Evolutionary conservation across 371 early-diverging fungal species (phyloP), one percentile per base, ranked within the genome.

Genomic region (Apophysomyces trapeziformis): DNA sequence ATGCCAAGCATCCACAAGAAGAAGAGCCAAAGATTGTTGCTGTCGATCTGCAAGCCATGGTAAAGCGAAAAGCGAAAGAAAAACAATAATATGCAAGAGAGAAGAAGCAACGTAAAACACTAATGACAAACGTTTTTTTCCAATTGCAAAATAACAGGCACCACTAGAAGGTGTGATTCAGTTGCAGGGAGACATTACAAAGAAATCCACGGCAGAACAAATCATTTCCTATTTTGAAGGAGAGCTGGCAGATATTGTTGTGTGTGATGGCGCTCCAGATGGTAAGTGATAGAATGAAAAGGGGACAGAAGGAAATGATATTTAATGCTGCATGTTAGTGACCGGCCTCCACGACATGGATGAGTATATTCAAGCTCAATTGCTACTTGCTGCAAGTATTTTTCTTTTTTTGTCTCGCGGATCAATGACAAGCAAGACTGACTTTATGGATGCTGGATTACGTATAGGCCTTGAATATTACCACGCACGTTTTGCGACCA

Each of bases 231-330:
- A 91, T 63, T 96, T 99, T 77, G 92, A 93, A 50, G 95, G 96
- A 37, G 84, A 88, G 57, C 77, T 89, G 76, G 97, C 96, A 0
- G 99, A 99, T 74, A 78, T 99, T 66, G 96, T 99, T 18, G 90
- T 99, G 18, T 97, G 97, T 78, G 99, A 98, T 78, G 99, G 99
- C 58, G 99, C 99, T 8, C 99, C 99, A 12, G 99, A 99, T 83
- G 94, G 90, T 92, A 84, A 70, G 38, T 26, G 3, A 26, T 26
- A 26, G 32, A 26, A 1, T 26, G 32, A 3, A 26, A 26, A 26
- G 32, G 32, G 2, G 2, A 26, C 32, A 26, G 32, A 26, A 2
- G 2, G 32, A 26, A 26, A 26, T 2, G 32, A 26, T 26, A 26
- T 26, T 26, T 1, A 26, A 7, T 16, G 18, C 45, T 32, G 2